Conservation (phyloP, 345 rosid genomes). For the Eutrema yunnanense region DNA sequence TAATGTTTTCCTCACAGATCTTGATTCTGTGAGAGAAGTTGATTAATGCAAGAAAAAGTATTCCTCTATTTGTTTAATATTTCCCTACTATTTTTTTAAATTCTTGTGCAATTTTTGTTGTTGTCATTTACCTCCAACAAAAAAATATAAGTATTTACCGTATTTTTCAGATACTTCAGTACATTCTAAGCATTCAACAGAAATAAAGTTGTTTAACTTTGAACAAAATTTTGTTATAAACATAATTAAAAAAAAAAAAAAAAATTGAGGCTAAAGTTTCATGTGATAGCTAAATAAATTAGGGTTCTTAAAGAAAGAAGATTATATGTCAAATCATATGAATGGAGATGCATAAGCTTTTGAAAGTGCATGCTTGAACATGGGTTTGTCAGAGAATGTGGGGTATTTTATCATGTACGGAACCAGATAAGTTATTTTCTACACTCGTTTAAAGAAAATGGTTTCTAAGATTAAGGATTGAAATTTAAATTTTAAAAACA, state of each 20-base stretch:
- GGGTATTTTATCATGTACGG: conserved; percentile 47
- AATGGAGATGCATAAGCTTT: conserved; percentile 15
- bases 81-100: neutral
- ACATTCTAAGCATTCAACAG: neutral
- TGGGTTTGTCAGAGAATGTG: conserved; percentile 58
- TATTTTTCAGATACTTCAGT: neutral
- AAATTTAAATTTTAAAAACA: neutral
- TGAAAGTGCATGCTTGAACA: conserved; percentile 32
- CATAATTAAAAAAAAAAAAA: neutral
- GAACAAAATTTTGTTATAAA: neutral
- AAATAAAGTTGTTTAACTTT: neutral
- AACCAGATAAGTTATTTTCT: conserved; percentile 9
- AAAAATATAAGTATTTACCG: neutral
- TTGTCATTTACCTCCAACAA: conserved; percentile 7
- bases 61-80: neutral
- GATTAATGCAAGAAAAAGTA: conserved; percentile 17
- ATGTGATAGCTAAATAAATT: neutral
- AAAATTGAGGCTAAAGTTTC: neutral
- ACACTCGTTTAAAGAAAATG: conserved; percentile 2
- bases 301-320: neutral
- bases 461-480: neutral
- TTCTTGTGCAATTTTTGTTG: neutral
- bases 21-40: conserved; percentile 53
- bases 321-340: conserved; percentile 15
- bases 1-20: conserved; percentile 59